Evolutionary conservation across 1,284 basidiomycete species (phyloP).

Genomic region (Coriolopsis trogii): DNA sequence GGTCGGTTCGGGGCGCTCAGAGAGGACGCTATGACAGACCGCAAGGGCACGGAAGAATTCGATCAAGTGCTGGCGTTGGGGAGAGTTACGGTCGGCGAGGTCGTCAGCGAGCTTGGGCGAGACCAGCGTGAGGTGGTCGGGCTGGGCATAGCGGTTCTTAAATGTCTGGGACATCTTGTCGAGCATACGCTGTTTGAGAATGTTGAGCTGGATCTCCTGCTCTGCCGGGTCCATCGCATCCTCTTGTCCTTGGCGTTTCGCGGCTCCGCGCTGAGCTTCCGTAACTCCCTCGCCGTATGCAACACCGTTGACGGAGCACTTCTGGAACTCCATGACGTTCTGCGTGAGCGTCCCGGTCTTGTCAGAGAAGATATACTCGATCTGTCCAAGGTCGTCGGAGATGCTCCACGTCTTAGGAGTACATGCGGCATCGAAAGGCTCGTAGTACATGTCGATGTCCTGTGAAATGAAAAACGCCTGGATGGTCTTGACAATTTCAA

Average conservation of each 20-base stretch:
- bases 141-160: constrained; percentile 88
- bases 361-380: constrained; percentile 98
- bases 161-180: constrained; percentile 73
- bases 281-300: constrained; percentile 93
- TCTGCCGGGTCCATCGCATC: constrained; percentile 71
- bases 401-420: constrained; percentile 99
- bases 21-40: constrained; percentile 89
- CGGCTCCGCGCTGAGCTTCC: constrained; percentile 92
- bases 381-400: constrained; percentile 96
- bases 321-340: constrained; percentile 98
- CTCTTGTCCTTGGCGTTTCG: constrained; percentile 77
- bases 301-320: constrained; percentile 87
- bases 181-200: constrained; percentile 82
- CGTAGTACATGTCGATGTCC: constrained; percentile 97
- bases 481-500: constrained; percentile 97
- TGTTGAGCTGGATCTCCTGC: constrained; percentile 64
- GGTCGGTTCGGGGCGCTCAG: constrained; percentile 72
- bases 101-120: constrained; percentile 84
- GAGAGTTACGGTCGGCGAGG: constrained; percentile 61
- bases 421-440: constrained; percentile 84
- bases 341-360: constrained; percentile 97
- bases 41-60: constrained; percentile 93
- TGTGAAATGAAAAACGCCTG: constrained; percentile 98
- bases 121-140: constrained; percentile 86
- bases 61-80: constrained; percentile 71